phyloP scores from a whole-genome alignment of 2,329 filamentous ascomycete genomes.

The Westerdykella sp. region DNA sequence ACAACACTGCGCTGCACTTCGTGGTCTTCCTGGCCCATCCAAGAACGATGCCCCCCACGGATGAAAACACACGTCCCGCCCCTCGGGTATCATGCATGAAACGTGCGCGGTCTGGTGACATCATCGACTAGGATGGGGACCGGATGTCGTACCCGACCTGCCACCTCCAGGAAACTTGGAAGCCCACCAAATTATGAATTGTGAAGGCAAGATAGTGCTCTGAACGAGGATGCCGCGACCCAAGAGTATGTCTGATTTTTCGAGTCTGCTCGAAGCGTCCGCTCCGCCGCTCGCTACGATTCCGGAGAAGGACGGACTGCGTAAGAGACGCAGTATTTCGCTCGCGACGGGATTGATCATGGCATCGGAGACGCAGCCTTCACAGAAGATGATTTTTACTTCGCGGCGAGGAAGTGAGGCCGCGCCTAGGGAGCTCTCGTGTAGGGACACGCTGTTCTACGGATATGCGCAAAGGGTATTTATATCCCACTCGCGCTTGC shows the following conservation, averaged over 20 bases:
- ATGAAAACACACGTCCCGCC: too few species aligned
- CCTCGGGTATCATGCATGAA: too few species aligned
- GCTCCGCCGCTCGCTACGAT: constrained; percentile 9
- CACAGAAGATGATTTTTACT: constrained; percentile 12
- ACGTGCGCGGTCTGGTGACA: too few species aligned
- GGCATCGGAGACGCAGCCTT: constrained; percentile 15
- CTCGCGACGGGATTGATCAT: constrained; percentile 32
- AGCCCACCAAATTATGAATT: neutral
- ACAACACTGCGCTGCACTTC: too few species aligned
- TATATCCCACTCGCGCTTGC: constrained; percentile 1
- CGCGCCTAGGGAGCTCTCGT: too few species aligned
- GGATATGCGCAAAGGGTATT: constrained; percentile 32
- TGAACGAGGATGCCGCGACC: constrained; percentile 21
- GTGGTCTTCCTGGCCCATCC: too few species aligned
- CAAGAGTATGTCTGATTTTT: constrained; percentile 33
- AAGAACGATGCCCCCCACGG: too few species aligned
- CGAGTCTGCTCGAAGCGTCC: constrained; percentile 22
- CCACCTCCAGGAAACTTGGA: neutral
- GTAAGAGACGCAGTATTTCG: constrained; percentile 30
- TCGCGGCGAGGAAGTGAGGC: constrained; percentile 5
- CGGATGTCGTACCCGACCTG: too few species aligned
- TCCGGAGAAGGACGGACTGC: constrained; percentile 13
- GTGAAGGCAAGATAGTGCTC: neutral
- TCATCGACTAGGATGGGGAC: too few species aligned
- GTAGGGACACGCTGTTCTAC: constrained; percentile 25